phyloP scores from a whole-genome alignment of 2,329 filamentous ascomycete genomes.

The Cordyceps cicadae region DNA sequence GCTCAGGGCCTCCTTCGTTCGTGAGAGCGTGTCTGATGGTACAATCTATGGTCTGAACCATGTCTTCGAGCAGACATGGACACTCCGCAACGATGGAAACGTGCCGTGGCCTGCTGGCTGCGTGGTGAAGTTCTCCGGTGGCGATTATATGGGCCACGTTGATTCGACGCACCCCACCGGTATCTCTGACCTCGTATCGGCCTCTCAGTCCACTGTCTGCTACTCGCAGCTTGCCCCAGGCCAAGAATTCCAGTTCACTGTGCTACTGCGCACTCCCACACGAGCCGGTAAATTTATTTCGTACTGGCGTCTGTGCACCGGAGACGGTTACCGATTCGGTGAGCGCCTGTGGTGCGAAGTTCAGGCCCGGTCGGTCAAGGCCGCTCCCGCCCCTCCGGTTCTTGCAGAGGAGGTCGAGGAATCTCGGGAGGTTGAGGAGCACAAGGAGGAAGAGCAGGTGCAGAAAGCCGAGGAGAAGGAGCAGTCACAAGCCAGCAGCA shows the following conservation, averaged over 20 bases:
- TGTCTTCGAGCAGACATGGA: conserved; percentile 85
- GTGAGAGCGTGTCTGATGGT: conserved; percentile 73
- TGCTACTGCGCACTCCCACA: conserved; percentile 71
- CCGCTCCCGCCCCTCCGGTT: conserved; percentile 19
- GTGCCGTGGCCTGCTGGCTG: conserved; percentile 80
- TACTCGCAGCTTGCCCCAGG: conserved; percentile 61
- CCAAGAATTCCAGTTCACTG: conserved; percentile 70
- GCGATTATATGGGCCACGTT: conserved; percentile 92
- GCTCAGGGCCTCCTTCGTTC: conserved; percentile 56
- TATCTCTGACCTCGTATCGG: conserved; percentile 64
- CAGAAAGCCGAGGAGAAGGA: conserved; percentile 21
- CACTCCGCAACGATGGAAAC: conserved; percentile 74
- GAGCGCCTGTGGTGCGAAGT: conserved; percentile 95
- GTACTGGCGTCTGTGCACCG: conserved; percentile 88
- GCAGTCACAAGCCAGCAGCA: conserved; percentile 34
- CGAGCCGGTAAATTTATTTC: conserved; percentile 77
- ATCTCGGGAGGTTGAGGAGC: conserved; percentile 22
- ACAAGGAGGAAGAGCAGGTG: conserved; percentile 19
- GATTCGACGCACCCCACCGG: conserved; percentile 74
- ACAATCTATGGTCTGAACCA: conserved; percentile 61
- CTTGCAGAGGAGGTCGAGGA: conserved; percentile 20
- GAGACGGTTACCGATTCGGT: conserved; percentile 74
- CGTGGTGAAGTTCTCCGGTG: conserved; percentile 83
- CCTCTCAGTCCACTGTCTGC: conserved; percentile 75
- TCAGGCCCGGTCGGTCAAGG: conserved; percentile 48